Evolutionary conservation across 2,329 filamentous ascomycete genomes (phyloP).

Genomic region (Nothophaeocryptopus gaeumannii): DNA sequence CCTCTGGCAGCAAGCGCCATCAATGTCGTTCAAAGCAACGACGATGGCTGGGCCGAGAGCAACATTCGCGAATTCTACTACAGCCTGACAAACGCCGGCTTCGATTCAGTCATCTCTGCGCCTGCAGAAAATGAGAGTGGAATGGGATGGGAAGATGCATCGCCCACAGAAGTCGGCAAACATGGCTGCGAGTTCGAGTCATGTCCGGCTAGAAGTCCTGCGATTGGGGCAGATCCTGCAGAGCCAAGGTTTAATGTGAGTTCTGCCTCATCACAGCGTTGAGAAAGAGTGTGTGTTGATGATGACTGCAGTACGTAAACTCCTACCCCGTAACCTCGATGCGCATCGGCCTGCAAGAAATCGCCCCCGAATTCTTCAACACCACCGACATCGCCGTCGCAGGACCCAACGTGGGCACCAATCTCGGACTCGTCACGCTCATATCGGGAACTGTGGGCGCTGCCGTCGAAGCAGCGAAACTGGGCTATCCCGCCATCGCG

Average conservation of each 20-base stretch:
- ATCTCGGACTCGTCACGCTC: slow-evolving; percentile 55
- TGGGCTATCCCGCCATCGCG: slow-evolving; percentile 63
- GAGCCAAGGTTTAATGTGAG: slow-evolving; percentile 52
- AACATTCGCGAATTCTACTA: slow-evolving; percentile 62
- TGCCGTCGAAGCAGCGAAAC: slow-evolving; percentile 57
- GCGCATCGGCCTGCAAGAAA: slow-evolving; percentile 59
- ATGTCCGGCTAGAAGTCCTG: slow-evolving; percentile 57
- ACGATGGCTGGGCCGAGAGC: slow-evolving; percentile 71
- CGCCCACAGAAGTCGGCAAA: slow-evolving; percentile 17
- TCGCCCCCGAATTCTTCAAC: slow-evolving; percentile 55
- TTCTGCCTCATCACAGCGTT: background rate
- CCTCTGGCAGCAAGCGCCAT: slow-evolving; percentile 10
- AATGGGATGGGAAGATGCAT: slow-evolving; percentile 39
- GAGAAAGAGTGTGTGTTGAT: background rate
- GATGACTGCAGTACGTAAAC: slow-evolving; percentile 67
- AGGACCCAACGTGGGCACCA: slow-evolving; percentile 62
- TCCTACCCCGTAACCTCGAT: slow-evolving; percentile 65
- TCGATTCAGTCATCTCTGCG: slow-evolving; percentile 62
- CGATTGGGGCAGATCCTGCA: slow-evolving; percentile 57
- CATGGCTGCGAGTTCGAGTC: slow-evolving; percentile 58
- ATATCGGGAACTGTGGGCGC: slow-evolving; percentile 69
- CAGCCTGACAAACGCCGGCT: slow-evolving; percentile 53
- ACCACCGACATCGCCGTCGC: slow-evolving; percentile 63
- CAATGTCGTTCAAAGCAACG: slow-evolving; percentile 65
- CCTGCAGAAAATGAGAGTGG: slow-evolving; percentile 67